phyloP scores from a whole-genome alignment of 768 basidiomycete genomes.

The Boletus reticuloceps region DNA sequence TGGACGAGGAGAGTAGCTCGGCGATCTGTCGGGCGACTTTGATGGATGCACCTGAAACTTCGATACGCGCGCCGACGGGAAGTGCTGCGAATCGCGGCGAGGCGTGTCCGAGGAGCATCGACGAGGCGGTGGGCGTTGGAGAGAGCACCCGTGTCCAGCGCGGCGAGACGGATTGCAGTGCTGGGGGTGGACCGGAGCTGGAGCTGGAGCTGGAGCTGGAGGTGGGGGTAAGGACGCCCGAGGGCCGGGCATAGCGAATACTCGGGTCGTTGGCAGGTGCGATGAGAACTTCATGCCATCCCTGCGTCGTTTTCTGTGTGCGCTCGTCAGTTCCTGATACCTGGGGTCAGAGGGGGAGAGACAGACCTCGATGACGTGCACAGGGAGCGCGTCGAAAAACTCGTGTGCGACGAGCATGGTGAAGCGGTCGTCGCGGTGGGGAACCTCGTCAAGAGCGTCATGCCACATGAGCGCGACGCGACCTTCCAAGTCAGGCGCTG shows the following conservation, averaged over 20 bases:
- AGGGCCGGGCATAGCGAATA: slow-evolving; percentile 22
- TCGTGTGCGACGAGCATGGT: slow-evolving; percentile 94
- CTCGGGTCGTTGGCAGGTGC: slow-evolving; percentile 43
- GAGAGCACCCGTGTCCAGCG: slow-evolving; percentile 68
- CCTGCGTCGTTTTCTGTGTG: slow-evolving; percentile 66
- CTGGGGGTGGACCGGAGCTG: background rate
- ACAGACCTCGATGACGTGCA: slow-evolving; percentile 82
- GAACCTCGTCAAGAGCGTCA: slow-evolving; percentile 67
- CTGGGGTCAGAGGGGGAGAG: background rate
- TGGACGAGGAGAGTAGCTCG: slow-evolving; percentile 45
- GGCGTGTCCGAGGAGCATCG: slow-evolving; percentile 56
- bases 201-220: too few species aligned
- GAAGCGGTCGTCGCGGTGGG: slow-evolving; percentile 48
- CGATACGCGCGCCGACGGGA: slow-evolving; percentile 70
- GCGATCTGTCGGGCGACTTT: slow-evolving; percentile 67
- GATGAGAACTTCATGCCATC: slow-evolving; percentile 87
- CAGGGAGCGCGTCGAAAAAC: slow-evolving; percentile 95
- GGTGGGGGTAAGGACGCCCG: slow-evolving; percentile 5
- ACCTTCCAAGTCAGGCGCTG: slow-evolving; percentile 19
- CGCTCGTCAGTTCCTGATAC: background rate
- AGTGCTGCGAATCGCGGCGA: slow-evolving; percentile 69
- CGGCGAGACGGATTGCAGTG: slow-evolving; percentile 16
- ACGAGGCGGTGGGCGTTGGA: slow-evolving; percentile 49
- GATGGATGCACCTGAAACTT: slow-evolving; percentile 74
- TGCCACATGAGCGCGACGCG: slow-evolving; percentile 63